Evolutionary conservation across 495 filamentous ascomycete genomes (phyloP).

Genomic region (Penicillium egyptiacum): DNA sequence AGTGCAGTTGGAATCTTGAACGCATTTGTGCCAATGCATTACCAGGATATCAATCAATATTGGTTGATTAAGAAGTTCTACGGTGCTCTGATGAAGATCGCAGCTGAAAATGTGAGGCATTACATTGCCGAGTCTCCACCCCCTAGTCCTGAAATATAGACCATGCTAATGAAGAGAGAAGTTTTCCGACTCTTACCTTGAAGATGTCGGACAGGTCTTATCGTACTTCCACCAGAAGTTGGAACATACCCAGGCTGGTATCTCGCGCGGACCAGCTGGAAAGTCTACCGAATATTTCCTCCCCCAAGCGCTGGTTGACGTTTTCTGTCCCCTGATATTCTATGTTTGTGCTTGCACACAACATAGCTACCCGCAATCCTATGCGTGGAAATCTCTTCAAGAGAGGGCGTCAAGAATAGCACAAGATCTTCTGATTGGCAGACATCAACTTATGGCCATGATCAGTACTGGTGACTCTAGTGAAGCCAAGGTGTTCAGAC

Average conservation of each 20-base stretch:
- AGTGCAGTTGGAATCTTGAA: conserved; percentile 10
- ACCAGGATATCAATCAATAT: conserved; percentile 7
- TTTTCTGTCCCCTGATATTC: conserved; percentile 3
- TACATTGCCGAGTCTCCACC: no score
- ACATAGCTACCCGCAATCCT: neutral
- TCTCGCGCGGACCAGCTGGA: neutral
- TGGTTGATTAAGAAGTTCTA: conserved; percentile 16
- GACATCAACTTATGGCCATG: conserved; percentile 12
- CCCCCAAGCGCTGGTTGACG: conserved; percentile 10
- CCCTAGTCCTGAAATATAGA: no score
- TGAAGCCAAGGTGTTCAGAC: no score
- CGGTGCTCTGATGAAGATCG: conserved; percentile 5
- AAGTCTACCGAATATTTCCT: neutral
- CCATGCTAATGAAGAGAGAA: neutral
- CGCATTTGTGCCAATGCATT: conserved; percentile 12
- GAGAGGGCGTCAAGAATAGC: neutral
- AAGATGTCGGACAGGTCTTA: neutral
- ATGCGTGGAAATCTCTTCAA: neutral
- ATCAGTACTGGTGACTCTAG: no score
- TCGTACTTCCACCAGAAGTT: neutral
- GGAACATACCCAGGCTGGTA: conserved; percentile 5
- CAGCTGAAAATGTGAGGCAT: neutral
- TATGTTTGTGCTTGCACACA: conserved; percentile 11
- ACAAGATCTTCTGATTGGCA: neutral
- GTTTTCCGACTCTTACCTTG: conserved; percentile 4